Evolutionary conservation across 495 filamentous ascomycete genomes (phyloP), one percentile per base, ranked within the genome.

Genomic region (Penicillium dipodomyicola): DNA sequence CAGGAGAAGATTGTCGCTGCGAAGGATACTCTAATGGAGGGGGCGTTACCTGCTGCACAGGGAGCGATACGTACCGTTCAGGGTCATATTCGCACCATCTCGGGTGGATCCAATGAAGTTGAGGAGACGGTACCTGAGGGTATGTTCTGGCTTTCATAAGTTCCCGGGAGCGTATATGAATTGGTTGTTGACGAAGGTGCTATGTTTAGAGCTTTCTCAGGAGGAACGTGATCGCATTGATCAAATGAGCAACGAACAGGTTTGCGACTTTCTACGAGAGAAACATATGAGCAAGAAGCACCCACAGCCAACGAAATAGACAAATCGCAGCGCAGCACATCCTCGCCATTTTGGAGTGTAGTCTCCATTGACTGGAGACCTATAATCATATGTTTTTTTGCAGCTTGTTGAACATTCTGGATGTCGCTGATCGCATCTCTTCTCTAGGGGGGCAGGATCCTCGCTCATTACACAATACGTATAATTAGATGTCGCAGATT

Each of bases 11-110:
- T 47, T 6, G 33, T 14, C 5, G 29, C 2, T 5, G 27, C 50
- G 3, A 64, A 64, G 41, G 58, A 56, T 23, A 40, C 35, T 6
- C 19, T 64, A n/a, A 20, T 54, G 25, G 53, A 63, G 0, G 29
- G 44, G 6, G 52, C 56, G 0, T 20, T 51, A 0, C 56, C 62
- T 5, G 49, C 33, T 9, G 58, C 58, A 2, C 44, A 48, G 2
- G 58, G 32, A 17, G 54, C 54, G 2, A 43, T 49, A 22, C 45
- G 42, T 22, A 48, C 54, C 10, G 45, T 56, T 0, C 44, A 32
- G 0, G 45, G 23, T 4, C 54, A 49, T 1, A 33, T 56, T 15
- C 33, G 25, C 2, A 19, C 37, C 4, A 27, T 56, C 3, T 27
- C 54, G 15, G 33, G 44, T 35, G 52, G 42, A 10, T 32, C 19